Percentiles rank a stretch among this genome's conserved stretches.
These are phyloP conservation scores for Cladophialophora yegresii DNA, from an alignment of 2,329 filamentous ascomycete genomes.

Conservation along the genomic window DNA sequence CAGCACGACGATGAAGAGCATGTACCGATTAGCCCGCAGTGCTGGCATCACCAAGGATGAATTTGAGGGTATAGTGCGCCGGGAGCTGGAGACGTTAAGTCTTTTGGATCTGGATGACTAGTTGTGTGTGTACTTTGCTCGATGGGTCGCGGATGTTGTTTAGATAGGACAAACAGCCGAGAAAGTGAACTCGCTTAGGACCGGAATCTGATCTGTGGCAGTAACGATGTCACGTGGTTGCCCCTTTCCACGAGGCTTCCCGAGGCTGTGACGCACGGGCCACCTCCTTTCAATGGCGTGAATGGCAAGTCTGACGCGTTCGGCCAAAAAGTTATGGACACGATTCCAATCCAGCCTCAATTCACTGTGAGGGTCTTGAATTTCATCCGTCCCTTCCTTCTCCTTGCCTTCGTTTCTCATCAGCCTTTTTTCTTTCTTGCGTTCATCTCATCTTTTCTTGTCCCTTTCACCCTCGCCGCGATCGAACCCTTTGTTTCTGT, in stretches of 20 bases:
- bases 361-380: slow-evolving; percentile 3
- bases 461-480: background rate
- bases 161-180: background rate
- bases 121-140: background rate
- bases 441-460: background rate
- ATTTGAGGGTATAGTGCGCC: slow-evolving; percentile 61
- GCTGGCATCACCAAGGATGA: slow-evolving; percentile 61
- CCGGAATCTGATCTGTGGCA: too few species aligned
- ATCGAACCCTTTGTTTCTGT: slow-evolving; percentile 6
- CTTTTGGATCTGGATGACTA: slow-evolving; percentile 51
- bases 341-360: background rate
- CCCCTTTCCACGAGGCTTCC: background rate
- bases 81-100: slow-evolving; percentile 60
- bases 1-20: slow-evolving; percentile 63
- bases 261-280: slow-evolving; percentile 3
- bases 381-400: background rate
- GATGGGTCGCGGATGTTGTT: background rate
- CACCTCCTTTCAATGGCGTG: slow-evolving; percentile 1
- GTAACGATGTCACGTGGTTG: too few species aligned
- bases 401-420: background rate
- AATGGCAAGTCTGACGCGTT: background rate
- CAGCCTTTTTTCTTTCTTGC: background rate
- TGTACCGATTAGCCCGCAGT: slow-evolving; percentile 61
- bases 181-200: too few species aligned
- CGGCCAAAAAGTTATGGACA: slow-evolving; percentile 7